Percentiles rank a stretch among this genome's conserved stretches.
Conservation (phyloP, 2,329 filamentous ascomycete species). For the Diaporthe citrichinensis region DNA sequence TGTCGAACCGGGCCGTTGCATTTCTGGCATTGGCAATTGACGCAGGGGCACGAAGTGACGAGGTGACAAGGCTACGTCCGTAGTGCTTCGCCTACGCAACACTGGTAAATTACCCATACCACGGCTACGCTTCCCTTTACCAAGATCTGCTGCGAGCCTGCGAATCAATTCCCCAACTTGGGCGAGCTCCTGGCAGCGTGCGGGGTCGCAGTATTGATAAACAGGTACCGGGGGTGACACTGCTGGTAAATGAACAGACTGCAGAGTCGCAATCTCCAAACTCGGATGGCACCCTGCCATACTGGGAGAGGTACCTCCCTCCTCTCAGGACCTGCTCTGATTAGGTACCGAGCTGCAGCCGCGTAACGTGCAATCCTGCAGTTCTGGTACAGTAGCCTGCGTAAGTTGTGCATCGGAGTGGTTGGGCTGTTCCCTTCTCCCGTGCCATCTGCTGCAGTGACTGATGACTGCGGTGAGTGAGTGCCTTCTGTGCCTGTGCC, state of each 20-base stretch:
- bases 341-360: not conserved
- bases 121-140: not conserved
- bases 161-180: constrained; percentile 27
- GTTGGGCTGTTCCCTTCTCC: not conserved
- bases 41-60: not conserved
- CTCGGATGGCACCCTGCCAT: constrained; percentile 5
- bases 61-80: not conserved
- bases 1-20: constrained; percentile 29
- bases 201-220: not conserved
- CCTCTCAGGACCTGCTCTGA: not conserved
- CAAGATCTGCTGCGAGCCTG: not conserved
- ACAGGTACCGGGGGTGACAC: not conserved
- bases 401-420: not conserved
- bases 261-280: constrained; percentile 18
- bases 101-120: not conserved
- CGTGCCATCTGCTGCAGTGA: not conserved
- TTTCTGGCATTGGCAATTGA: constrained; percentile 14
- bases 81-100: not conserved
- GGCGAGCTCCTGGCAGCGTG: not conserved
- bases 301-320: not conserved
- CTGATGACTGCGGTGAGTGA: not conserved
- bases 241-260: not conserved
- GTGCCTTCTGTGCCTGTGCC: not conserved
- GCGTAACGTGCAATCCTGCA: not conserved
- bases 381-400: not conserved